Base-by-base conservation (phyloP, 768 basidiomycete genomes). In the Boletus barrowsii region DNA sequence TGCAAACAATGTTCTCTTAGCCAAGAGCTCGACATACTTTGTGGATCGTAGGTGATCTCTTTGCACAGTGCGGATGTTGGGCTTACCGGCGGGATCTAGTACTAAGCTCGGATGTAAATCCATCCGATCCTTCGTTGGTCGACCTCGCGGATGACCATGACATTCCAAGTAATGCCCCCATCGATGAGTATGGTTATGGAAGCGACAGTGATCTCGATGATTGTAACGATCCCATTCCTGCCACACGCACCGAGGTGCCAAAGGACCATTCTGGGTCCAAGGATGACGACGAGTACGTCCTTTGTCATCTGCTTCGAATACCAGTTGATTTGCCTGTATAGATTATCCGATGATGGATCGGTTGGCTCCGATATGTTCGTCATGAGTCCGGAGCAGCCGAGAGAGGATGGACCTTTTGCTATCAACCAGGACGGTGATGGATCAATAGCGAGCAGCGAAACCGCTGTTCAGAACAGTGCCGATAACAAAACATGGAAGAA, bases 141-240 rank as follows among this genome's bases (percentile, higher is more conserved):
- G 61, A 64, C 14, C 57, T 69, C 29, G 42, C 49, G 4, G 49
- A 50, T 22, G 41, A 14, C 26, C 36, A 45, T 10, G 56, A 43
- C 17, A 24, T 63, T 18, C 64, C 57, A 4, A 48, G 36, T 10
- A 17, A 49, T 9, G 15, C 44, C 37, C 24, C 1, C 5, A 49
- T 62, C 5, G 62, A 60, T 4, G 67, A 66, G 3, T 68, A 69
- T 52, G 71, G 59, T 4, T 72, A 72, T 45, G 61, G 41, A 15
- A 69, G 68, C 4, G 71, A 72, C 51, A 72, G 72, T 18, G 72
- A 72, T 36, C 63, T 72, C 7, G 70, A 70, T 26, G 72, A 67
- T 13, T 63, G 65, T 10, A 66, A 67, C 10, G 65, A 62, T 43
- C 11, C 35, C 17, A 36, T 40, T 37, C n/a, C n/a, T 10, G 17